A percentile compares a stretch with the other conserved stretches of the same genome.
These are phyloP conservation scores for Geranomyces michiganensis DNA, from an alignment of 192 early-diverging fungal genomes.

Conservation along the genomic window DNA sequence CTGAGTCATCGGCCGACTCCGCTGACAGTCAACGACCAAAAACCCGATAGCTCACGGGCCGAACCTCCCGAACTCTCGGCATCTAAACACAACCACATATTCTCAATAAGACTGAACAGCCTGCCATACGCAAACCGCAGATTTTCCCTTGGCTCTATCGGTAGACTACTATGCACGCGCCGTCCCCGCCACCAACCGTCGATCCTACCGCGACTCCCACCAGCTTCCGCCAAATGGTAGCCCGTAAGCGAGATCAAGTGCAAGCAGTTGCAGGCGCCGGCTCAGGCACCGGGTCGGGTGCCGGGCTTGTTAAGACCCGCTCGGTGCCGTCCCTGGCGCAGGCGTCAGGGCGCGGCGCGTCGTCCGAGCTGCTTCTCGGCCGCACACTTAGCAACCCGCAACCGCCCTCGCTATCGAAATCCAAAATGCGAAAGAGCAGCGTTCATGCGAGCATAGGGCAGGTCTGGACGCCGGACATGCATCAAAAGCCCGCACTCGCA, in stretches of 20 bases:
- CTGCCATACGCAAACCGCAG: no score
- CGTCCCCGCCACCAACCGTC: no score
- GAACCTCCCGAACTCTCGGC: no score
- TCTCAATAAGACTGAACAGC: no score
- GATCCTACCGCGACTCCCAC: not conserved
- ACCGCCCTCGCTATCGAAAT: not conserved
- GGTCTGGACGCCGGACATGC: conserved; percentile 9
- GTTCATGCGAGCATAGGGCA: not conserved
- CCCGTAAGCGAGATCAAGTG: conserved; percentile 41
- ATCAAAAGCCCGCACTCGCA: not conserved
- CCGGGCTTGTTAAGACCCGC: not conserved
- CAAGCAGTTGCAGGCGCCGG: not conserved
- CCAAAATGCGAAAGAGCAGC: not conserved
- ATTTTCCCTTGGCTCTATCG: no score
- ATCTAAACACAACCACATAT: no score
- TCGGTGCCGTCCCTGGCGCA: not conserved
- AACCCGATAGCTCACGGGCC: no score
- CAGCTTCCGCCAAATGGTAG: conserved; percentile 41
- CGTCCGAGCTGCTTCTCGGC: not conserved
- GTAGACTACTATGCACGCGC: no score
- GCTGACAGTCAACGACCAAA: no score
- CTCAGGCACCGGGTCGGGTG: not conserved
- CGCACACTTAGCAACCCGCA: not conserved
- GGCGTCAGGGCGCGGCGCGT: not conserved
- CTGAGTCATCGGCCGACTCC: no score